Conservation (phyloP, 305 asterid species). For the Solanum hybrid region DNA sequence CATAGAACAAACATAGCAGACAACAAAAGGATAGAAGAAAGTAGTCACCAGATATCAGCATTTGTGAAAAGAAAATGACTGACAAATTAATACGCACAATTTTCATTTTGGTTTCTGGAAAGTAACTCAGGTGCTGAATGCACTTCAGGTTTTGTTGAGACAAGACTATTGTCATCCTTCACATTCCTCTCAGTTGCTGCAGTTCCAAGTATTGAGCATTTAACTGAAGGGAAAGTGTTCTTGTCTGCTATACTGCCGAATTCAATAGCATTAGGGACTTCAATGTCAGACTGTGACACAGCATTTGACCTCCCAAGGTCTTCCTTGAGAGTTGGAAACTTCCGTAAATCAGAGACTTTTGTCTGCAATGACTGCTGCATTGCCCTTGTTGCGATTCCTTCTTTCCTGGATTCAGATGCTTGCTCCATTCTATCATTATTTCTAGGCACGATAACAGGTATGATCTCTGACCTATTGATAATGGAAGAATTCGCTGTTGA, state of each 20-base stretch:
- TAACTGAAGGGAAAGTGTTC: slow-evolving; percentile 32
- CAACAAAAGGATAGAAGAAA: neutral
- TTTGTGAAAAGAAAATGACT: slow-evolving; percentile 8
- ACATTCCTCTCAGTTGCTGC: slow-evolving; percentile 35
- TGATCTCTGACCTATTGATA: slow-evolving; percentile 58
- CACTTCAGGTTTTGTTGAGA: slow-evolving; percentile 39
- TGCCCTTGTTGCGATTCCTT: slow-evolving; percentile 51
- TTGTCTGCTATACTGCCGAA: slow-evolving; percentile 35
- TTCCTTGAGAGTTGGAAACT: slow-evolving; percentile 45
- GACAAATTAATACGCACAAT: slow-evolving; percentile 31
- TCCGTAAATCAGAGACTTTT: slow-evolving; percentile 50
- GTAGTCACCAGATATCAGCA: neutral
- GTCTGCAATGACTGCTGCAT: slow-evolving; percentile 49
- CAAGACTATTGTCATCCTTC: slow-evolving; percentile 36
- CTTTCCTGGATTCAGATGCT: slow-evolving; percentile 72
- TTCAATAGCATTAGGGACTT: slow-evolving; percentile 38
- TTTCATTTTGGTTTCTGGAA: slow-evolving; percentile 43
- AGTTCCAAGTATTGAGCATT: slow-evolving; percentile 33
- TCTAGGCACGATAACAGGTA: slow-evolving; percentile 80
- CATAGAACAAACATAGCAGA: neutral
- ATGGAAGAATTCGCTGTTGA: slow-evolving; percentile 35
- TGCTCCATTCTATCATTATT: slow-evolving; percentile 58
- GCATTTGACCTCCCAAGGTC: slow-evolving; percentile 41
- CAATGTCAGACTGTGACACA: slow-evolving; percentile 43
- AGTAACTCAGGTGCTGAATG: slow-evolving; percentile 29